Base-by-base conservation (phyloP, 352 stramenopile genomes). In the Globisporangium paroecandrum region DNA sequence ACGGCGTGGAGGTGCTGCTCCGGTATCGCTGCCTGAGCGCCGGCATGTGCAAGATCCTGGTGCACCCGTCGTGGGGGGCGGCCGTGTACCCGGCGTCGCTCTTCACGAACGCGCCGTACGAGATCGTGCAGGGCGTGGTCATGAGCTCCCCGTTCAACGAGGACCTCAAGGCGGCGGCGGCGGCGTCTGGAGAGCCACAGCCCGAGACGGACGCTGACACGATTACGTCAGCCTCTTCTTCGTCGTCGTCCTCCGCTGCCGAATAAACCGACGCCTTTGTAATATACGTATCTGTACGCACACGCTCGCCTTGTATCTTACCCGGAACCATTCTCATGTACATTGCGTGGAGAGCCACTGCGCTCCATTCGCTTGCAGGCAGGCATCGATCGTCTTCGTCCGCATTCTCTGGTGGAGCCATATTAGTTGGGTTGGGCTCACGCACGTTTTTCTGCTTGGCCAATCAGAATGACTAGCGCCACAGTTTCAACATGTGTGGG, bases 51-150 rank as follows among this genome's bases (percentile, higher is more conserved):
- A 98, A 98, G 76, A 97, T 99, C 70, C 81, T 99, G 64, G 74
- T 98, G 38, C 97, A 99, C 83, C 97, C 97, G 1, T 75, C 71
- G 54, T 99, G 97, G 97, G 96, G 95, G 58, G 94, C 87, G 34
- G 85, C 93, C 43, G 95, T 99, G 25, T 99, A 99, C 75, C 97
- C 97, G 15, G 96, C 97, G 8, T 98, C 96, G 22, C 90, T 99
- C 27, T 99, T 99, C 79, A 97, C 90, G 20, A 94, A 96, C 73
- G 95, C 95, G 62, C 96, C 96, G 0, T 82, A 83, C 18, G 82
- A 95, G 20, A 72, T 95, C 49, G 87, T 98, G 38, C 73, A 79
- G 38, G 74, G 84, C 12, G 81, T 82, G 62, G 71, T 92, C n/a
- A n/a, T 62, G 20, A 72, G 58, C 20, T 61, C 79, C 18, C 72